A percentile compares a stretch with the other conserved stretches of the same genome.
Evolutionary conservation across 371 early-diverging fungal genomes (phyloP).

Genomic region (Amoeboaphelidium occidentale): DNA sequence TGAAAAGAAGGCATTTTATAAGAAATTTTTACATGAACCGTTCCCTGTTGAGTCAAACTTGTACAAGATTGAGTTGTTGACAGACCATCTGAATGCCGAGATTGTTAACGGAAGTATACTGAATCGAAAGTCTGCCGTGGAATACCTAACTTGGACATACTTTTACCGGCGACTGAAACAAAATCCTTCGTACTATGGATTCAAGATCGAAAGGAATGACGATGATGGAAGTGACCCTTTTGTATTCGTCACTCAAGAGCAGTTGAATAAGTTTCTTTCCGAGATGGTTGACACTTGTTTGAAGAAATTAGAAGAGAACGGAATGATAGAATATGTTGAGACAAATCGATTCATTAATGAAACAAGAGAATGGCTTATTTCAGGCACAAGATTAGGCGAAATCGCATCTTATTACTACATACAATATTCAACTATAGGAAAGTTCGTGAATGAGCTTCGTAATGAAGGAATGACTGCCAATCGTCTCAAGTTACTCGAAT

Average conservation of each 20-base stretch:
- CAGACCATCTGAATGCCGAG: conserved; percentile 81
- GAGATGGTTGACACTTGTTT: conserved; percentile 41
- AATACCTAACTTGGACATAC: conserved; percentile 85
- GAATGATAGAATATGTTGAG: conserved; percentile 33
- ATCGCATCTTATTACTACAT: conserved; percentile 78
- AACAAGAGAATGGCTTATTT: conserved; percentile 18
- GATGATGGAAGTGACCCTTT: too few species aligned
- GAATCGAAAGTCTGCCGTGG: conserved; percentile 68
- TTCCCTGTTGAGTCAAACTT: conserved; percentile 70
- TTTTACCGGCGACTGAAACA: conserved; percentile 59
- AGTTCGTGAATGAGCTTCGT: conserved; percentile 26
- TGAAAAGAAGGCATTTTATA: conserved; percentile 81
- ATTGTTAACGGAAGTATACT: conserved; percentile 58
- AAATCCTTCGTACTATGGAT: conserved; percentile 85
- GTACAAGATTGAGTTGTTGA: conserved; percentile 31
- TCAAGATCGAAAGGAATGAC: too few species aligned
- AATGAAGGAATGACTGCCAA: conserved; percentile 6
- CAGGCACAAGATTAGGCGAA: conserved; percentile 38
- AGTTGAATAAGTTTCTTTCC: conserved; percentile 45
- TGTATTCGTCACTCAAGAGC: conserved; percentile 31
- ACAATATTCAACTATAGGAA: conserved; percentile 44
- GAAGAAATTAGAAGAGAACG: too few species aligned
- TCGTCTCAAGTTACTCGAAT: conserved; percentile 32
- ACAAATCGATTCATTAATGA: conserved; percentile 44
- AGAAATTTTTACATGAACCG: conserved; percentile 77